phyloP scores from a whole-genome alignment of 2,329 filamentous ascomycete species.

The Calonectria hongkongensis region DNA sequence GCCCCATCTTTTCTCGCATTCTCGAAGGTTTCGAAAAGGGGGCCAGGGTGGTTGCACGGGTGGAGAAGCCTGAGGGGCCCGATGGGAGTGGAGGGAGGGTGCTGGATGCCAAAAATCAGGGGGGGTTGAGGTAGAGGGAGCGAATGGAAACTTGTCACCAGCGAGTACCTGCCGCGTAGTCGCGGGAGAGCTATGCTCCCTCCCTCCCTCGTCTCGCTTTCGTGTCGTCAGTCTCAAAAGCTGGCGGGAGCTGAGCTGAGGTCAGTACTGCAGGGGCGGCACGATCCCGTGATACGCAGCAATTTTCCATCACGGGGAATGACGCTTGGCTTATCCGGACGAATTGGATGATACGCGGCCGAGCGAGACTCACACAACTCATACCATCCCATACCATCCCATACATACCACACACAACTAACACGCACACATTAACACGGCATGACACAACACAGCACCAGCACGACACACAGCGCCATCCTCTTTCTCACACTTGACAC shows the following conservation, averaged over 20 bases:
- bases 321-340: slow-evolving; percentile 50
- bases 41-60: slow-evolving; percentile 48
- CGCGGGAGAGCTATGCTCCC: slow-evolving; percentile 7
- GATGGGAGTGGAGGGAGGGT: slow-evolving; percentile 44
- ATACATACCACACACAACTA: neutral
- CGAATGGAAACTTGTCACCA: slow-evolving; percentile 27
- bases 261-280: slow-evolving; percentile 44
- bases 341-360: slow-evolving; percentile 51
- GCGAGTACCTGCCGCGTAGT: slow-evolving; percentile 30
- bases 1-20: slow-evolving; percentile 54
- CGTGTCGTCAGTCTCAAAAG: slow-evolving; percentile 15
- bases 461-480: neutral
- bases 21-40: slow-evolving; percentile 58
- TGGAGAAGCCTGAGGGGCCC: slow-evolving; percentile 49
- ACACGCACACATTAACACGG: slow-evolving; percentile 10
- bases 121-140: slow-evolving; percentile 16
- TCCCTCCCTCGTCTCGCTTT: slow-evolving; percentile 6
- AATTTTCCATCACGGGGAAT: slow-evolving; percentile 53
- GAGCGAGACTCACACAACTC: slow-evolving; percentile 43
- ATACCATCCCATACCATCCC: neutral
- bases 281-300: slow-evolving; percentile 52
- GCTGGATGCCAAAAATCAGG: slow-evolving; percentile 17
- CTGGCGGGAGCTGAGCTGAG: slow-evolving; percentile 40
- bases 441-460: slow-evolving; percentile 10
- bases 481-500: slow-evolving; percentile 5